Evolutionary conservation across 2,329 filamentous ascomycete genomes (phyloP), one percentile per base, ranked within the genome.

Genomic region (Graphilbum ipis-grandicollis): DNA sequence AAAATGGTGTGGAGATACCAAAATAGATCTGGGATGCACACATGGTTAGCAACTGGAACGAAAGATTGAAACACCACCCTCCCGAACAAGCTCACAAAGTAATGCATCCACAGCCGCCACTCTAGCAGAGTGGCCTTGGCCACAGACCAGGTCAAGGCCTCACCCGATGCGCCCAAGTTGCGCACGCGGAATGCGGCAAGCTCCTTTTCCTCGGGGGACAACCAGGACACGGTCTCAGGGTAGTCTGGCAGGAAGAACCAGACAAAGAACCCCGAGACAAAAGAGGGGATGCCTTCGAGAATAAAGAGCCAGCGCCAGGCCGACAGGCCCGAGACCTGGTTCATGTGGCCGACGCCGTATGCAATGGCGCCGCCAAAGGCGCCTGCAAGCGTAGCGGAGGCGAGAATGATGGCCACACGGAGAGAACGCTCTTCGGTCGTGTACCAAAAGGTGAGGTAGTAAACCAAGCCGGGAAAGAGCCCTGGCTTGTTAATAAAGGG

Each of bases 381-480:
- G 6, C 79, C 79, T 0, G 77, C 75, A 1, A 83, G 60, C 0
- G 79, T 79, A 1, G 77, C 73, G 14, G 65, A 71, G 14, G 75
- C 70, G 40, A 84, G 75, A 2, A 85, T 68, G 41, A 80, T 74
- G 3, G 76, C 76, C 2, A 83, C 73, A 5, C 79, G 66, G n/a
- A 82, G 56, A 18, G 75, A 78, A 4, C 80, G 65, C 54, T 85
- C 79, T 15, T 71, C 65, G 45, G 72, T 70, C 32, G 67, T 73
- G 52, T 85, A 85, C 65, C 80, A 84, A 42, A 82, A 71, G 0
- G 79, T 83, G 34, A 85, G 58, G 46, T 81, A 82, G 52, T 73
- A 46, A 50, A 48, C 46, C 10, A 45, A 34, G 9, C 41, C 62
- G 28, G 62, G 52, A 47, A 63, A 58, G 41, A 46, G 35, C 22